phyloP scores from a whole-genome alignment of 306 rosid species.

The Vicia sativa region DNA sequence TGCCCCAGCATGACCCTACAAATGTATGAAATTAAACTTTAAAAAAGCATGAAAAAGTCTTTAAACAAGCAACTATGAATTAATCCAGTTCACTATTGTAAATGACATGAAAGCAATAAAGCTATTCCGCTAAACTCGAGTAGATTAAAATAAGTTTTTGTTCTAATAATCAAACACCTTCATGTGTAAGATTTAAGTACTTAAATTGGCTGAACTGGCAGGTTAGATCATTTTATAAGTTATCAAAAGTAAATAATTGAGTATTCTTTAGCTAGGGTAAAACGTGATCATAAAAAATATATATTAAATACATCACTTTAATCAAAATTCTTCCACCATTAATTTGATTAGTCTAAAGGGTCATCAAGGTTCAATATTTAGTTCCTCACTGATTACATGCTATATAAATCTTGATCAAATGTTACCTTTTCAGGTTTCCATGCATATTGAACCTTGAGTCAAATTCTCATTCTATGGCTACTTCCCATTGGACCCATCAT shows the following conservation, averaged over 20 bases:
- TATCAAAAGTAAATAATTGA: slow-evolving; percentile 13
- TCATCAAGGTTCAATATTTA: too few relatives aligned
- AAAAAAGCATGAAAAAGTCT: slow-evolving; percentile 24
- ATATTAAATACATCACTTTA: too few relatives aligned
- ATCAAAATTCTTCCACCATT: too few relatives aligned
- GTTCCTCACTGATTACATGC: too few relatives aligned
- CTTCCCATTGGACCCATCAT: too few relatives aligned
- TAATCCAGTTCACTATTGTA: slow-evolving; percentile 4
- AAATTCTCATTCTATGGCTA: too few relatives aligned
- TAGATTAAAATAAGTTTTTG: neutral
- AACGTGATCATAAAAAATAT: slow-evolving; percentile 10
- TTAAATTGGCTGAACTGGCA: slow-evolving; percentile 7
- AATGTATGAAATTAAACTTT: slow-evolving; percentile 1
- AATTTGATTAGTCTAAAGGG: too few relatives aligned
- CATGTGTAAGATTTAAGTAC: slow-evolving; percentile 4
- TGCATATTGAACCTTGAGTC: too few relatives aligned
- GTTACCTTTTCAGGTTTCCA: too few relatives aligned
- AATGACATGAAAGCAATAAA: slow-evolving; percentile 23
- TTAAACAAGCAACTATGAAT: slow-evolving; percentile 19
- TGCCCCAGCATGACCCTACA: slow-evolving; percentile 92
- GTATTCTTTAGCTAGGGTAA: slow-evolving; percentile 9
- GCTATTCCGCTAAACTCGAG: slow-evolving; percentile 3
- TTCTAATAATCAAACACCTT: neutral
- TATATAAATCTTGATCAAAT: too few relatives aligned
- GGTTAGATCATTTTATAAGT: slow-evolving; percentile 5